Evolutionary conservation across 345 rosid species (phyloP).

Genomic region (Salix exigua): DNA sequence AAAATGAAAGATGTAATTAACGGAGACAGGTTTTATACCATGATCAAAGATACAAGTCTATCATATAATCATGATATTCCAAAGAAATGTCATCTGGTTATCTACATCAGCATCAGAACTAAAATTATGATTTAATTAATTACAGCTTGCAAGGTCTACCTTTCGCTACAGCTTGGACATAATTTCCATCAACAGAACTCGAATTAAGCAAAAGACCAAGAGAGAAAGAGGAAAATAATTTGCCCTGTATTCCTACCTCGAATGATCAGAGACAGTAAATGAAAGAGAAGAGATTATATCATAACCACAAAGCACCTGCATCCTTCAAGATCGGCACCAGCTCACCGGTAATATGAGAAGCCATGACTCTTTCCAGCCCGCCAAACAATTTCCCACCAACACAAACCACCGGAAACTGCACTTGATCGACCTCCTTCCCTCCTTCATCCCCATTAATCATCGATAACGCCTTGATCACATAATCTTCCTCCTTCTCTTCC

Average conservation of each 20-base stretch:
- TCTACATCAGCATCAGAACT: background rate
- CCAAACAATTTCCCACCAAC: conserved; percentile 82
- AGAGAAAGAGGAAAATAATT: background rate
- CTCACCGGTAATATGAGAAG: conserved; percentile 79
- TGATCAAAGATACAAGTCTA: background rate
- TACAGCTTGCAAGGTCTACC: background rate
- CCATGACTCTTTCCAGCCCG: conserved; percentile 75
- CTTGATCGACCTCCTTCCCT: conserved; percentile 7
- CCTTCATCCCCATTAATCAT: conserved; percentile 10
- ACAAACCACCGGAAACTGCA: conserved; percentile 68
- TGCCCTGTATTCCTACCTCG: background rate
- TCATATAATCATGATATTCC: background rate
- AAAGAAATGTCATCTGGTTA: background rate
- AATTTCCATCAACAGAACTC: background rate
- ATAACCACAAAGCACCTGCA: conserved; percentile 84
- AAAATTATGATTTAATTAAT: background rate
- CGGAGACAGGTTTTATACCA: background rate
- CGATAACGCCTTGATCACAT: conserved; percentile 35
- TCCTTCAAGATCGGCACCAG: conserved; percentile 76
- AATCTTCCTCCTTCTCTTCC: conserved; percentile 48
- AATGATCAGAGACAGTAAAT: background rate
- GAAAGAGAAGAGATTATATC: conserved; percentile 6
- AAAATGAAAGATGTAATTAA: background rate
- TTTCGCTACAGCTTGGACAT: background rate
- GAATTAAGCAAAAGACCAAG: background rate